Conservation (phyloP, 805 yeast species). For the Ascoidea asiatica region DNA sequence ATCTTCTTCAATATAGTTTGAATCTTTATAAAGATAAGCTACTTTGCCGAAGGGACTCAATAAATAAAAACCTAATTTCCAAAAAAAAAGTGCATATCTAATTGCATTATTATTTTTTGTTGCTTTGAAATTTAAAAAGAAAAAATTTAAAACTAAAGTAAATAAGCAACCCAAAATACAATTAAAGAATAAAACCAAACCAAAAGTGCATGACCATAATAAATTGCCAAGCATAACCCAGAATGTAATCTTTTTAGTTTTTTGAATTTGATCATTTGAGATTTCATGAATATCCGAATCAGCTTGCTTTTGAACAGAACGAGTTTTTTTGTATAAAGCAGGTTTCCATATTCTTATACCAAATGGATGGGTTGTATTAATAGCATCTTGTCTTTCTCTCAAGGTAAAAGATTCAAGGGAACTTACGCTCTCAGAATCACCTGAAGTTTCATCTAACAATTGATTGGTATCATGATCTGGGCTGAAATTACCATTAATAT, state of each 20-base stretch:
- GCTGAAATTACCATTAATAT: conserved; percentile 10
- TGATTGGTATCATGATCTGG: conserved; percentile 10
- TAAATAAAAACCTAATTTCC: conserved; percentile 56
- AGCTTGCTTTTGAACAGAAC: conserved; percentile 86
- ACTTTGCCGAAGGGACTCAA: conserved; percentile 83
- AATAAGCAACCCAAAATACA: conserved; percentile 37
- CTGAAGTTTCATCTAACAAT: conserved; percentile 15
- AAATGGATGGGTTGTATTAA: conserved; percentile 92
- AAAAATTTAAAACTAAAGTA: conserved; percentile 27
- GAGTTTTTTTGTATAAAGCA: conserved; percentile 80
- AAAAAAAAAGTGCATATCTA: conserved; percentile 48
- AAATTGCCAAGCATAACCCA: conserved; percentile 55
- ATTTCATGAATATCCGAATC: conserved; percentile 88
- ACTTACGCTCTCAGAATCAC: conserved; percentile 24
- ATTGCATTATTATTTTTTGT: conserved; percentile 27
- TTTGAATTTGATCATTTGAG: conserved; percentile 15
- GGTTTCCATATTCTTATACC: conserved; percentile 99
- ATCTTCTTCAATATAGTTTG: conserved; percentile 75
- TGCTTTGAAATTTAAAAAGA: conserved; percentile 30
- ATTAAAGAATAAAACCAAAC: conserved; percentile 41
- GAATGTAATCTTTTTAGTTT: conserved; percentile 37
- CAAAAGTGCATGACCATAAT: conserved; percentile 65
- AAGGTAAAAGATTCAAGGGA: conserved; percentile 77
- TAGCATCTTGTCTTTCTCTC: conserved; percentile 89
- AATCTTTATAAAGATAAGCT: conserved; percentile 65